These are phyloP conservation scores for Tilletia setariae DNA, from an alignment of 1,284 basidiomycete species.

Conservation along the genomic window DNA sequence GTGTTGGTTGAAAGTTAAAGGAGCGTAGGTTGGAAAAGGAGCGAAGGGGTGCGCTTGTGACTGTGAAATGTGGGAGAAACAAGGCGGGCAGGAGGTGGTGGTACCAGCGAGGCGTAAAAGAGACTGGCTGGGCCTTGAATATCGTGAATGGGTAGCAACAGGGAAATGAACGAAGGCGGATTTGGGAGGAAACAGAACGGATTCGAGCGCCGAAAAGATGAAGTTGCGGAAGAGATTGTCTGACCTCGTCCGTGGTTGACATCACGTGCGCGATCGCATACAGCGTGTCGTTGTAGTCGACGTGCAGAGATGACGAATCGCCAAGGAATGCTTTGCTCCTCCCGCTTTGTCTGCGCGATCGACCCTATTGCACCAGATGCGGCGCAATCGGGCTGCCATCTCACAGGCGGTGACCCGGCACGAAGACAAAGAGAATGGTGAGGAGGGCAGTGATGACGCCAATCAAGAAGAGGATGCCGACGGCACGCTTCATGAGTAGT, in stretches of 20 bases:
- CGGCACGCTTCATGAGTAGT: constrained; percentile 76
- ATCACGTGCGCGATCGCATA: too few species aligned
- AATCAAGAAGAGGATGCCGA: constrained; percentile 71
- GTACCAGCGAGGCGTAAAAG: neutral
- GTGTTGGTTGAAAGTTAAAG: too few species aligned
- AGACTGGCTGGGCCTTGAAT: too few species aligned
- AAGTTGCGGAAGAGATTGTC: too few species aligned
- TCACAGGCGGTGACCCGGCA: constrained; percentile 78
- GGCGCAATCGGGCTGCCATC: neutral
- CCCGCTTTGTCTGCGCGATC: too few species aligned
- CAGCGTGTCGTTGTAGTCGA: too few species aligned
- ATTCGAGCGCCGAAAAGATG: neutral
- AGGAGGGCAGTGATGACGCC: constrained; percentile 69
- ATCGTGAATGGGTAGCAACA: too few species aligned
- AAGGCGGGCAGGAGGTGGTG: neutral
- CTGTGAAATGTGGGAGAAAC: neutral
- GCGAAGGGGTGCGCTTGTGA: neutral
- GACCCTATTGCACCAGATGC: neutral
- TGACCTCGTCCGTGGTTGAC: too few species aligned
- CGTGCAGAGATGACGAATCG: neutral
- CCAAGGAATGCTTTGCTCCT: neutral
- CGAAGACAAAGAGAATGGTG: constrained; percentile 83
- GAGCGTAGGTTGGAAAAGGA: neutral
- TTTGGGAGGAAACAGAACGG: neutral
- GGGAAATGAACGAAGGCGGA: neutral